Percentiles rank a stretch among this genome's conserved stretches.
These are phyloP conservation scores for Melaleuca quinquenervia DNA, from an alignment of 345 rosid genomes.

Conservation along the genomic window DNA sequence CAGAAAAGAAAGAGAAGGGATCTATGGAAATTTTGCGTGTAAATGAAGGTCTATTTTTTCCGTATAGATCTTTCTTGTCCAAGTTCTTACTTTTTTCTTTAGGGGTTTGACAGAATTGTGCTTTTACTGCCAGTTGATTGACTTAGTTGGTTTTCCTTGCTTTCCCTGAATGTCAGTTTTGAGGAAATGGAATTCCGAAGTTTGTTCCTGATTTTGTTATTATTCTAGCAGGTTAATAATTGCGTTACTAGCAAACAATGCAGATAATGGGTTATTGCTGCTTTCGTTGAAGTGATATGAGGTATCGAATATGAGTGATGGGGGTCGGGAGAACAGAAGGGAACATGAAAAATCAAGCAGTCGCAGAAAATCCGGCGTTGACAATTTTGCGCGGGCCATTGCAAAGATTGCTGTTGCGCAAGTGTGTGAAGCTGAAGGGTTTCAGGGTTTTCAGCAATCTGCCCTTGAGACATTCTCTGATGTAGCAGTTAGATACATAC, in stretches of 20 bases:
- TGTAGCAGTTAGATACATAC: slow-evolving; percentile 40
- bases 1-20: background rate
- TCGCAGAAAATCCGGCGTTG: slow-evolving; percentile 29
- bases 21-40: background rate
- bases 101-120: background rate
- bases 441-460: slow-evolving; percentile 63
- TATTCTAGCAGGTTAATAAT: background rate
- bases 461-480: slow-evolving; percentile 61
- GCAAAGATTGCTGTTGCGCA: slow-evolving; percentile 66
- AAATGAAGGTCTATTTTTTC: background rate
- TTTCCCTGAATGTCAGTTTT: background rate
- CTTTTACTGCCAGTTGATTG: background rate
- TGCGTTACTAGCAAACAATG: background rate
- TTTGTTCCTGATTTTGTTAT: background rate
- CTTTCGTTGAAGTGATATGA: slow-evolving; percentile 37
- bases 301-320: slow-evolving; percentile 83
- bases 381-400: slow-evolving; percentile 38
- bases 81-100: background rate
- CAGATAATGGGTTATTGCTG: background rate
- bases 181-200: background rate
- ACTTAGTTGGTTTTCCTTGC: background rate
- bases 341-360: slow-evolving; percentile 14
- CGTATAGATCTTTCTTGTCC: background rate
- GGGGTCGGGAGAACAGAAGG: slow-evolving; percentile 54
- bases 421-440: slow-evolving; percentile 62